phyloP scores from a whole-genome alignment of 2,329 filamentous ascomycete genomes.

The Fusarium sp. region DNA sequence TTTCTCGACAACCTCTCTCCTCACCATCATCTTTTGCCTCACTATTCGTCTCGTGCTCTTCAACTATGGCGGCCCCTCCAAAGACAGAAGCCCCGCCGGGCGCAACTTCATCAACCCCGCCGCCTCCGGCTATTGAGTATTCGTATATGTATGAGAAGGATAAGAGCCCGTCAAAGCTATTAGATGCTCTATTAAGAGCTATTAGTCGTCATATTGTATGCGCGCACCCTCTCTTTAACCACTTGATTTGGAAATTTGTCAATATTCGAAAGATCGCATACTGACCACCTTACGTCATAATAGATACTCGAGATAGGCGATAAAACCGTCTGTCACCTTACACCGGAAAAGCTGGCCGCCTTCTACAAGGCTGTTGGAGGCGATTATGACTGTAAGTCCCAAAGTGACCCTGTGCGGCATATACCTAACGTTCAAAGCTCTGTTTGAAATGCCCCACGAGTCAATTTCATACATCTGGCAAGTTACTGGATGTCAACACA shows the following conservation, averaged over 20 bases:
- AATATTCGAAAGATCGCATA: neutral
- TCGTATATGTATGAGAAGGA: conserved; percentile 74
- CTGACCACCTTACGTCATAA: conserved; percentile 26
- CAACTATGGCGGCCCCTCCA: conserved; percentile 41
- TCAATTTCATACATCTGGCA: conserved; percentile 93
- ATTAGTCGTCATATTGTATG: conserved; percentile 78
- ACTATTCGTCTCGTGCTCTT: neutral
- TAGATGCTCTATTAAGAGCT: conserved; percentile 74
- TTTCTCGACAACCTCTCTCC: neutral
- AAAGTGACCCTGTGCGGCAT: neutral
- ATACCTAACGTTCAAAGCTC: conserved; percentile 54
- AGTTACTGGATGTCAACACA: conserved; percentile 89
- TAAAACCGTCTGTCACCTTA: conserved; percentile 62
- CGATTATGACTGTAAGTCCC: conserved; percentile 72
- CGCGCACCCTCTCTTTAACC: conserved; percentile 17
- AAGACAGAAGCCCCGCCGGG: conserved; percentile 37
- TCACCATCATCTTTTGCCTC: neutral
- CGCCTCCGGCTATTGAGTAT: conserved; percentile 56
- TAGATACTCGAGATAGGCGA: conserved; percentile 69
- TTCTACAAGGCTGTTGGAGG: conserved; percentile 82
- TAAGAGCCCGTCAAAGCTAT: conserved; percentile 72
- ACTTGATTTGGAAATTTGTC: neutral
- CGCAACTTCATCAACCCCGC: conserved; percentile 35
- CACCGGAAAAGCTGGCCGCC: conserved; percentile 75
- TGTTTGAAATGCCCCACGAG: conserved; percentile 80